Conservation (phyloP, 805 yeast genomes). For the Wickerhamia fluorescens region DNA sequence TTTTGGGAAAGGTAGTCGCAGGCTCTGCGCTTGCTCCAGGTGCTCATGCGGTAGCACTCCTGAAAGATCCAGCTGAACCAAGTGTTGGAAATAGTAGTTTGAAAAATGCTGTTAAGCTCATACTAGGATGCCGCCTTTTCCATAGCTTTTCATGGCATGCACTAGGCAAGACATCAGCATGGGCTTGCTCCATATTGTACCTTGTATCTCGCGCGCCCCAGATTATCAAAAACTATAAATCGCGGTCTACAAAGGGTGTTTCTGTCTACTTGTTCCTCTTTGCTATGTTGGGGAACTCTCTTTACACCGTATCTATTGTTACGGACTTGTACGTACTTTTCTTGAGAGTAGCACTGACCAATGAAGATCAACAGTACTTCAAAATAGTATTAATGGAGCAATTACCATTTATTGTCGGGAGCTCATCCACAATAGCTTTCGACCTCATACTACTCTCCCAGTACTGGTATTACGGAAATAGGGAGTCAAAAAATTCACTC, state of each 20-base stretch:
- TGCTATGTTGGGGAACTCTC: conserved; percentile 30
- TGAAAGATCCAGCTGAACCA: background rate
- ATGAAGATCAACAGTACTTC: conserved; percentile 6
- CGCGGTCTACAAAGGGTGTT: conserved; percentile 28
- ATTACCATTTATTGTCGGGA: conserved; percentile 76
- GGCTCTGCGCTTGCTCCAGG: background rate
- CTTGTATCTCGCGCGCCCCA: conserved; percentile 30
- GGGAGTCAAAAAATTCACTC: conserved; percentile 2
- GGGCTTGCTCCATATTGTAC: conserved; percentile 27
- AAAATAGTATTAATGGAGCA: conserved; percentile 40
- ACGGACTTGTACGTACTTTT: conserved; percentile 22
- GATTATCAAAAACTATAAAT: conserved; percentile 22
- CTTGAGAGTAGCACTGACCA: conserved; percentile 3
- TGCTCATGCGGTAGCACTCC: background rate
- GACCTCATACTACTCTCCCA: conserved; percentile 29
- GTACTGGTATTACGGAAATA: conserved; percentile 16
- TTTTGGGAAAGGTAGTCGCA: conserved; percentile 10
- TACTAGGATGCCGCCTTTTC: too few relatives aligned
- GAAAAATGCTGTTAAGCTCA: too few relatives aligned
- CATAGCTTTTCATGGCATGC: background rate
- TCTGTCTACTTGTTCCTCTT: conserved; percentile 27
- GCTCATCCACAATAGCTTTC: conserved; percentile 31
- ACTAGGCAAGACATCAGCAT: conserved; percentile 26
- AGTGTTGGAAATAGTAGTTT: background rate
- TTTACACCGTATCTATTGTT: conserved; percentile 28